These are phyloP conservation scores for Fusarium pininemorale DNA, from an alignment of 2,329 filamentous ascomycete genomes.

Conservation along the genomic window DNA sequence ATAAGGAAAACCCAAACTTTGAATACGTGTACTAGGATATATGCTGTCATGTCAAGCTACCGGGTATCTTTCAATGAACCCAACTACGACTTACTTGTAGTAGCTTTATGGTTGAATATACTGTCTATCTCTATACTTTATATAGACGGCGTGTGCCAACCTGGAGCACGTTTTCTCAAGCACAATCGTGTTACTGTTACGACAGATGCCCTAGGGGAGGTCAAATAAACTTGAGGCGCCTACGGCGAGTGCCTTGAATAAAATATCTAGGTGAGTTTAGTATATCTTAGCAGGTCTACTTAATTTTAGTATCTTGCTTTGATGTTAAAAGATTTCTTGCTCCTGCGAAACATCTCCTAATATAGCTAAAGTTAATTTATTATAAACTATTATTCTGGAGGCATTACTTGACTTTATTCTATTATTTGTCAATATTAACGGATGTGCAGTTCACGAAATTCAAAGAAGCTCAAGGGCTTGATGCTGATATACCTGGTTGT, in stretches of 20 bases:
- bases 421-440: not conserved
- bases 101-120: not conserved
- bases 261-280: not conserved
- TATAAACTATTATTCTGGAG: not conserved
- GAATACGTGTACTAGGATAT: conserved; percentile 50
- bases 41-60: not conserved
- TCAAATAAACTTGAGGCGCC: not conserved
- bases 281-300: not conserved
- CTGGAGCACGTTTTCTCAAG: not conserved
- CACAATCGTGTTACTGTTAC: not conserved
- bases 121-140: not conserved
- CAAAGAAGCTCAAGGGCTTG: not conserved
- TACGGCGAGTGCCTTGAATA: too few relatives aligned
- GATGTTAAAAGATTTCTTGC: not conserved
- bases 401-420: not conserved
- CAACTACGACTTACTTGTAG: not conserved
- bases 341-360: not conserved
- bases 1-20: conserved; percentile 55
- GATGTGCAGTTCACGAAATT: not conserved
- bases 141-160: not conserved
- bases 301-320: not conserved
- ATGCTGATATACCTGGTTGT: not conserved
- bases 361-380: not conserved
- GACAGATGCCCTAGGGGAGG: not conserved
- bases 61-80: not conserved